Base-by-base conservation (phyloP, 345 rosid genomes). In the Geranium brycei region DNA sequence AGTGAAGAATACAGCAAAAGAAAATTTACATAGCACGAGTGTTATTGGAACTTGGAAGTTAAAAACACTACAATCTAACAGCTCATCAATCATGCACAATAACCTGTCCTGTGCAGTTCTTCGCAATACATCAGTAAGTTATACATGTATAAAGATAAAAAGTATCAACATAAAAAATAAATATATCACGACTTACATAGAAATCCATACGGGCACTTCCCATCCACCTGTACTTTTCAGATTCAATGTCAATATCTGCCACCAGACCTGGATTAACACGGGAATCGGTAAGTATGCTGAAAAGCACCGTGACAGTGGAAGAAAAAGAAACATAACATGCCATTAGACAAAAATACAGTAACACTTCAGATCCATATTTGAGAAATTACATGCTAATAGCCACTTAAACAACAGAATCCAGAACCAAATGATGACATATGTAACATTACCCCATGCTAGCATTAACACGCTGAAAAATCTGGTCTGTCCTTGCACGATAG, bases 181-280 rank as follows among this genome's bases (percentile, higher is more conserved):
- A 47, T 47, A 18, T 16, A 23, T 12, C 19, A 47, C 64, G 65
- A 76, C 95, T 31, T 88, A 93, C 99, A 72, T 90, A 88, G 69
- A 93, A 75, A 68, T 88, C 97, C 60, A 88, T 30, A 51, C 95
- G 95, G 68, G 85, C 78, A 77, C 92, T 79, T 51, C 99, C 99
- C 97, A 93, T 83, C 96, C 99, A 88, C 69, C 99, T 84, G 69
- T 83, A 91, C 70, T 81, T 88, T 69, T 93, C 97, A 60, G 96
- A 90, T 68, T 90, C 99, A 17, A 93, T 88, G 78, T 93, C 99
- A 69, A 93, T 82, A 75, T 91, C 97, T 41, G 99, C 99, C 70
- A 93, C 83, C 66, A 93, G 72, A 74, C 99, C 99, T 90, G 82
- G 68, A 75, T 70, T 28, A 19, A 66, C 68, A 67, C 14, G 57